Conservation (phyloP, 2,329 filamentous ascomycete genomes). For the Botrytis porri region DNA sequence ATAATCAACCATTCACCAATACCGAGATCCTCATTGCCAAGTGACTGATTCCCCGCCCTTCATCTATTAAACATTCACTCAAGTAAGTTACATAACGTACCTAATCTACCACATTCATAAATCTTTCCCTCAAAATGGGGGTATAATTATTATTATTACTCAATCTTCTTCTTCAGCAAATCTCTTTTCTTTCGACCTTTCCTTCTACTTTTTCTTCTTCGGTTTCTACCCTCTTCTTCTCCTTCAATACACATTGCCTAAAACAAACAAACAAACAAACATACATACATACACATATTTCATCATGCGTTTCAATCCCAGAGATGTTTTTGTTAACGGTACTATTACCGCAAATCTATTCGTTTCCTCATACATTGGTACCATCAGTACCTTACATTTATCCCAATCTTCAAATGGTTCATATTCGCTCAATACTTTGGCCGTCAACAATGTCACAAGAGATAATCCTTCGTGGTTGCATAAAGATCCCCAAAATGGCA, state of each 20-base stretch:
- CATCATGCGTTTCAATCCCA: conserved; percentile 27
- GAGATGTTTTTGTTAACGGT: conserved; percentile 22
- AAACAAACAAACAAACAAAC: too few species aligned
- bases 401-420: conserved; percentile 26
- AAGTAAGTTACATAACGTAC: neutral
- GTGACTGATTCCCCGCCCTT: neutral
- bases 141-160: too few species aligned
- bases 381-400: conserved; percentile 39
- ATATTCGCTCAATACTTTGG: conserved; percentile 27
- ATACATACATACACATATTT: conserved; percentile 8
- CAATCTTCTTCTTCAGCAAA: neutral
- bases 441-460: conserved; percentile 28
- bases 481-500: conserved; percentile 27
- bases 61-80: neutral
- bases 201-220: neutral
- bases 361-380: conserved; percentile 41
- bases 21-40: neutral
- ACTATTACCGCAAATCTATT: conserved; percentile 37
- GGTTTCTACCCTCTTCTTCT: neutral
- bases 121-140: neutral
- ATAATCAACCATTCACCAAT: neutral
- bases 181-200: neutral
- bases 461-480: conserved; percentile 33
- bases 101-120: too few species aligned
- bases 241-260: neutral